phyloP scores from a whole-genome alignment of 768 basidiomycete genomes.

The Suillus variegatus region DNA sequence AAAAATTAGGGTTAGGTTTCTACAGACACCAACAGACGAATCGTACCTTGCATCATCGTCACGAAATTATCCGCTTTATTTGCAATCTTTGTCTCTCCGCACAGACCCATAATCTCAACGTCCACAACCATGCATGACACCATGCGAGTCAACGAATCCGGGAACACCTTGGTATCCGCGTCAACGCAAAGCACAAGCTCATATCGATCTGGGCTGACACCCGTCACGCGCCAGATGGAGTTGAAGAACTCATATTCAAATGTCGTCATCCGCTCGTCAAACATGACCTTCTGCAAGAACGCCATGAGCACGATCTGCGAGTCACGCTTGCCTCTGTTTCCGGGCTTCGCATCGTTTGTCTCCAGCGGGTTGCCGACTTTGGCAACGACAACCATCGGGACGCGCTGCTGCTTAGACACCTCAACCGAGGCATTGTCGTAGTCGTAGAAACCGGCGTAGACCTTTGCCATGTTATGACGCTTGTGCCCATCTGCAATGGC shows the following conservation, averaged over 20 bases:
- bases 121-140: conserved; percentile 96
- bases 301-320: conserved; percentile 97
- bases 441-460: conserved; percentile 95
- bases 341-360: conserved; percentile 86
- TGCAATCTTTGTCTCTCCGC: conserved; percentile 99
- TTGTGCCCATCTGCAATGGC: conserved; percentile 99
- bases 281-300: conserved; percentile 99
- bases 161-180: conserved; percentile 99
- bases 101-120: conserved; percentile 97
- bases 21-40: conserved; percentile 4
- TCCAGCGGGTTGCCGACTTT: conserved; percentile 95
- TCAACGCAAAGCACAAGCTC: conserved; percentile 96
- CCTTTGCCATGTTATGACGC: conserved; percentile 98
- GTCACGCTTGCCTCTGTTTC: conserved; percentile 98
- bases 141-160: conserved; percentile 96
- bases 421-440: conserved; percentile 93
- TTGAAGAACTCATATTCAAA: conserved; percentile 99
- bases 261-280: conserved; percentile 99
- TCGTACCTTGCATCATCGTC: conserved; percentile 98
- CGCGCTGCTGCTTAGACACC: conserved; percentile 91
- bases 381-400: conserved; percentile 94
- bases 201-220: conserved; percentile 94
- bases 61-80: conserved; percentile 99
- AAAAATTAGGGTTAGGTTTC: conserved; percentile 9
- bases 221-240: conserved; percentile 92